phyloP scores from a whole-genome alignment of 495 filamentous ascomycete genomes.

The Aspergillus egyptiacus region DNA sequence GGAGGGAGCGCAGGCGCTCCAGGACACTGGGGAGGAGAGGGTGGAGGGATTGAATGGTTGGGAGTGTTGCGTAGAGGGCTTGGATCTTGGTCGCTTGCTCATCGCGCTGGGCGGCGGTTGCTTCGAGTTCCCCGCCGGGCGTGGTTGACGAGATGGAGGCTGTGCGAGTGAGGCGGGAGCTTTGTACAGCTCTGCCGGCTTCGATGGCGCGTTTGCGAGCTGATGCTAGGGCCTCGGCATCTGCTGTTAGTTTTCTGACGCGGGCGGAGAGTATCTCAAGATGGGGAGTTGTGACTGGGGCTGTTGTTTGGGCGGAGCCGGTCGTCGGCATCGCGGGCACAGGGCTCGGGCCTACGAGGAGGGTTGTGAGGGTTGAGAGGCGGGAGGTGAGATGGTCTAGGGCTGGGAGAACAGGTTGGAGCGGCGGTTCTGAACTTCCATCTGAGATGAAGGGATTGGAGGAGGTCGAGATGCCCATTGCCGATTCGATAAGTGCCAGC shows the following conservation, averaged over 20 bases:
- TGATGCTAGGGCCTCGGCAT: slow-evolving; percentile 72
- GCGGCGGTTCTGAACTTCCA: slow-evolving; percentile 52
- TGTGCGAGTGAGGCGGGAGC: slow-evolving; percentile 45
- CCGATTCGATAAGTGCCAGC: slow-evolving; percentile 69
- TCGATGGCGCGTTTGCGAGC: slow-evolving; percentile 62
- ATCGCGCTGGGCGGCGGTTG: slow-evolving; percentile 34
- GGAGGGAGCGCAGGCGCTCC: slow-evolving; percentile 76
- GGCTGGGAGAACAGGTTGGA: slow-evolving; percentile 73
- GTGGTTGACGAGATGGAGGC: slow-evolving; percentile 38
- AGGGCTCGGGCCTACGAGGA: slow-evolving; percentile 39
- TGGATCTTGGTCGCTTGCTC: slow-evolving; percentile 83
- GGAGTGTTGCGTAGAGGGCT: slow-evolving; percentile 81
- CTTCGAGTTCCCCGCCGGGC: slow-evolving; percentile 32
- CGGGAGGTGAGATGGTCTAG: slow-evolving; percentile 57
- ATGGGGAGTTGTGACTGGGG: slow-evolving; percentile 33
- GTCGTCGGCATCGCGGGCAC: slow-evolving; percentile 23
- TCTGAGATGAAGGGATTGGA: slow-evolving; percentile 58
- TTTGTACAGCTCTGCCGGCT: slow-evolving; percentile 61
- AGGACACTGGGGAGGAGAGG: slow-evolving; percentile 81
- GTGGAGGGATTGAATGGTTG: slow-evolving; percentile 80
- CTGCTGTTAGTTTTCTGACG: slow-evolving; percentile 67
- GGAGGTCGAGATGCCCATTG: slow-evolving; percentile 69
- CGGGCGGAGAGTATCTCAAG: slow-evolving; percentile 70
- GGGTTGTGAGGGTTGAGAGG: slow-evolving; percentile 37
- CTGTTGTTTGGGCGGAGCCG: slow-evolving; percentile 16